phyloP scores from a whole-genome alignment of 2,329 filamentous ascomycete genomes.

The Chaetomium globosum region DNA sequence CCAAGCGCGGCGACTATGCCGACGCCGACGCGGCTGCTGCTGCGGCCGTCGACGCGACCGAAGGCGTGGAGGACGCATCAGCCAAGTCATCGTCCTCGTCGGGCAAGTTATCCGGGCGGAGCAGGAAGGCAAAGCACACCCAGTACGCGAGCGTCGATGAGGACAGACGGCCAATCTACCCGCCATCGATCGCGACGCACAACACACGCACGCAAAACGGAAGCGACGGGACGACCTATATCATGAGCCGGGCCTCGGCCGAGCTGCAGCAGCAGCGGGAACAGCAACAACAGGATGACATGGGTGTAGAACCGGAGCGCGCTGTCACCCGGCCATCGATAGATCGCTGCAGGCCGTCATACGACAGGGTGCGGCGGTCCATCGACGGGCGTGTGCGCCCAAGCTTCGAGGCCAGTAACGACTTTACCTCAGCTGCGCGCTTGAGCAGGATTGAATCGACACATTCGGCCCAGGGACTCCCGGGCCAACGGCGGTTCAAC shows the following conservation, averaged over 20 bases:
- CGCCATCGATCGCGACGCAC: conserved; percentile 83
- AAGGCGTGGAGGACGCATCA: conserved; percentile 48
- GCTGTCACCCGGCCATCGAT: conserved; percentile 55
- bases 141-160: conserved; percentile 73
- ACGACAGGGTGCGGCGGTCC: conserved; percentile 80
- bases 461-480: conserved; percentile 48
- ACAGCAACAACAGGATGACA: conserved; percentile 32
- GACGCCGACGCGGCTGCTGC: conserved; percentile 55
- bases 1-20: conserved; percentile 78
- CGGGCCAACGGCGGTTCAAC: conserved; percentile 37
- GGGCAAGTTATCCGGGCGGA: conserved; percentile 54
- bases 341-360: conserved; percentile 77
- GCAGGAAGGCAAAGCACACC: conserved; percentile 58
- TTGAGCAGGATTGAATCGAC: conserved; percentile 80
- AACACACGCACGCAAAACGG: conserved; percentile 84
- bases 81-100: conserved; percentile 63
- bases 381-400: conserved; percentile 77
- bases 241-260: conserved; percentile 62
- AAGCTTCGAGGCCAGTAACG: conserved; percentile 83
- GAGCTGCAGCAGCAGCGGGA: conserved; percentile 47
- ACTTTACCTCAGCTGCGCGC: conserved; percentile 88
- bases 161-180: conserved; percentile 89
- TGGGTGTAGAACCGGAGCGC: conserved; percentile 38
- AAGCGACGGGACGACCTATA: conserved; percentile 92
- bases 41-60: conserved; percentile 44